Evolutionary conservation across 2,329 filamentous ascomycete genomes (phyloP), one percentile per base, ranked within the genome.

Genomic region (Trichophyton schoenleinii): DNA sequence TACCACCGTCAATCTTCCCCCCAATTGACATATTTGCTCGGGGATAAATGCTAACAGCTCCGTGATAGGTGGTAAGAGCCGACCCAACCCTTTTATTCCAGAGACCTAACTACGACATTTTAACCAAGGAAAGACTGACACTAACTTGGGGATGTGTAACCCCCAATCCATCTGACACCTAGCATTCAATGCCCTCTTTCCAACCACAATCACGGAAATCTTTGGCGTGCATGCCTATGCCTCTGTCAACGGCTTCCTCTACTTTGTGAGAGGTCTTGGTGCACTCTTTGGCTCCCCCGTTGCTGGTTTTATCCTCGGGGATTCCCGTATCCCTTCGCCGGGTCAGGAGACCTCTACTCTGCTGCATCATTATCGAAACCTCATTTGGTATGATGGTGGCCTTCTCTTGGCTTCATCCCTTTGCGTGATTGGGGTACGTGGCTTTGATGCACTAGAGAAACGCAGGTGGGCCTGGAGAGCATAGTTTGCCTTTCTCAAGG

Each of bases 191-290:
- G 69, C 72, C 0, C 66, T 77, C 1, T 77, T 76, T 59, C 74
- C 75, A 0, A 70, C 74, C 0, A 70, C 70, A 15, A 64, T 76
- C 22, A 72, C 74, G 0, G 74, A 75, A 49, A 60, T 75, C 1
- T 76, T 76, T 46, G 73, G 73, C 1, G 67, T 73, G 1, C 72
- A 74, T 57, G 69, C 74, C 22, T 74, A 74, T 60, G 70, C 70
- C 5, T 70, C 68, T 58, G 73, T 75, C 13, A 75, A 72, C 60
- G 74, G 74, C 0, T 68, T 74, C 20, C 61, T 76, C 18, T 75
- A 75, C 60, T 74, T 76, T 68, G 65, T 75, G 1, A 65, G 72
- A 48, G 74, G 74, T 0, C 63, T 75, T 25, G 73, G 70, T 1
- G 72, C 73, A 0, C 60, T 76, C 38, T 64, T 74, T 25, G 74